Evolutionary conservation across 768 basidiomycete genomes (phyloP), one percentile per base, ranked within the genome.

Genomic region (Clavaria fumosa): DNA sequence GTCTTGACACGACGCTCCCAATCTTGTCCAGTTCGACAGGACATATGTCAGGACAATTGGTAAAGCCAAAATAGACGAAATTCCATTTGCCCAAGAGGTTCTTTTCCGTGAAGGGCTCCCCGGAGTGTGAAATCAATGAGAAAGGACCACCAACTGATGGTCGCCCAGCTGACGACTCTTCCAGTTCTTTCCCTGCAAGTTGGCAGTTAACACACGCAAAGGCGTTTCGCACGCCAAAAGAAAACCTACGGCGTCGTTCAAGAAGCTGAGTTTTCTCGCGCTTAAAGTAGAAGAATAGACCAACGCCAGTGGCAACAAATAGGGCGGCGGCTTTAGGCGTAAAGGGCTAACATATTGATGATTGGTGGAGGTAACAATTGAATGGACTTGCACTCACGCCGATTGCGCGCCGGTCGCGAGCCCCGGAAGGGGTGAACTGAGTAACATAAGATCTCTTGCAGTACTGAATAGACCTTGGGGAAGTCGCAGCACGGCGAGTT

Each of bases 11-110:
- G 12, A 90, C 76, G 0, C 59, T 65, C 9, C 81, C 75, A 62
- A 96, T 75, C 64, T 97, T 97, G 63, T 99, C 95, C 20, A 99
- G 67, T 59, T 97, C 93, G 38, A 91, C 85, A 1, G 95, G 95
- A 53, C 95, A 99, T 38, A 99, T 96, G 57, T 99, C 95, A 4
- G 95, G 93, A 58, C 95, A 99, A 57, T 99, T 93, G 21, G 93
- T 91, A 64, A 97, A 99, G n/a, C 95, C 95, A 58, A 99, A 99
- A 62, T 96, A 86, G 32, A 85, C 69, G 42, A 86, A 60, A n/a
- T 69, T 81, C 86, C 86, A 96, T 61, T 84, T 82, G 23, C 90
- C 91, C 18, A 81, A 56, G 32, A 97, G 61, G 50, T 93, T 72
- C 38, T 81, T 60, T 31, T 96, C 79, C 1, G 88, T 81, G 59